Conservation (phyloP, 2,329 filamentous ascomycete species). For the Sclerotinia sclerotiorum region DNA sequence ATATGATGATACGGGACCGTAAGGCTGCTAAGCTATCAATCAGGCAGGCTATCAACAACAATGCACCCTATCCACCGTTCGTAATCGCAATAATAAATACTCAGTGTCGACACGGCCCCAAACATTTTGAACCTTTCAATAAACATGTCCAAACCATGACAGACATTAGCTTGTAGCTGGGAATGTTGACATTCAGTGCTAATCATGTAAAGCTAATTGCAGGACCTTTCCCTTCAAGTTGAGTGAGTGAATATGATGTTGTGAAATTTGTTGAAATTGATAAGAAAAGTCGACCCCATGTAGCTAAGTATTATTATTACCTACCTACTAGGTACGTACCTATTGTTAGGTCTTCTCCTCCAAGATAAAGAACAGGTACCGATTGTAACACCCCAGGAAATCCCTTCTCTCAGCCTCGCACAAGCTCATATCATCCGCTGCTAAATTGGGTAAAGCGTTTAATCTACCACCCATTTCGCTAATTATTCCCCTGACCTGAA, state of each 20-base stretch:
- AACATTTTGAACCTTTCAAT: background rate
- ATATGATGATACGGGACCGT: background rate
- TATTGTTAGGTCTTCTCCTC: background rate
- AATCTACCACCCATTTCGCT: constrained; percentile 27
- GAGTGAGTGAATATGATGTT: background rate
- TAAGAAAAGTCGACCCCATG: background rate
- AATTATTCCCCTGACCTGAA: constrained; percentile 35
- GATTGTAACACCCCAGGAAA: constrained; percentile 13
- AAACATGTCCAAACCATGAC: background rate
- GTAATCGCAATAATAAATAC: background rate
- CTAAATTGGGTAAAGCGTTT: constrained; percentile 21
- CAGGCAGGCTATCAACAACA: constrained; percentile 4
- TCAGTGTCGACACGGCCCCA: background rate
- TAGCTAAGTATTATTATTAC: too few species aligned
- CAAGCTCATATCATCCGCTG: constrained; percentile 13
- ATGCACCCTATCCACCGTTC: background rate
- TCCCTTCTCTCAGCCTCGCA: constrained; percentile 22
- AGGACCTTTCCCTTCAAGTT: background rate
- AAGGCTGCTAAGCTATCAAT: constrained; percentile 1
- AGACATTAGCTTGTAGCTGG: background rate
- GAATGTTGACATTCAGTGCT: too few species aligned
- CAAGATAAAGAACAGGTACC: background rate
- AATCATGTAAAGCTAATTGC: background rate
- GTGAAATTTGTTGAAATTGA: background rate
- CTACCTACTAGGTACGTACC: background rate